Percentiles rank a stretch among this genome's conserved stretches.
phyloP scores from a whole-genome alignment of 129 eudicot species.

The Silybum marianum region DNA sequence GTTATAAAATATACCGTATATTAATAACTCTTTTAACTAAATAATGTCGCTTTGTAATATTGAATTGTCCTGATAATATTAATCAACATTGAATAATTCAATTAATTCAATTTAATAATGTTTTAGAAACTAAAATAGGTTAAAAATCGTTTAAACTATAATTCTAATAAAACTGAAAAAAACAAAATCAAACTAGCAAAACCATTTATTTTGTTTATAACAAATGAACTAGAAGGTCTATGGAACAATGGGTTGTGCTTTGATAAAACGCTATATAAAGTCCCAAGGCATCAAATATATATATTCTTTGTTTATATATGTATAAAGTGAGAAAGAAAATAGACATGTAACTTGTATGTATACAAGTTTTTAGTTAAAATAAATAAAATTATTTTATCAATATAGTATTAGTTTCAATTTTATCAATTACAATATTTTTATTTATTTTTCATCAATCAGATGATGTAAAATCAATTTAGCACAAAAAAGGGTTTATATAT shows the following conservation, averaged over 20 bases:
- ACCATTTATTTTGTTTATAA: not conserved
- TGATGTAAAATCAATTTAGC: not conserved
- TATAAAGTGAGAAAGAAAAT: not conserved
- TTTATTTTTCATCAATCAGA: not conserved
- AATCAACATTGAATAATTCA: not conserved
- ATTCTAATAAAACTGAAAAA: not conserved
- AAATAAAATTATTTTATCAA: too few relatives aligned
- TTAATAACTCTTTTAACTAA: not conserved
- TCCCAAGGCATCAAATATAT: conserved; percentile 2
- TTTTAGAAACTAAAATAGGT: not conserved
- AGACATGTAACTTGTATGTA: not conserved
- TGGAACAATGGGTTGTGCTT: conserved; percentile 23
- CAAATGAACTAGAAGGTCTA: not conserved
- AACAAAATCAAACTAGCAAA: not conserved
- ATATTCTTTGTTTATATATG: not conserved
- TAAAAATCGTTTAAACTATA: not conserved
- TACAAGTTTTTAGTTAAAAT: too few relatives aligned
- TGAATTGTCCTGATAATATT: not conserved
- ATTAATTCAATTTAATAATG: not conserved
- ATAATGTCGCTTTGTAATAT: not conserved
- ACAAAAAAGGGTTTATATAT: too few relatives aligned
- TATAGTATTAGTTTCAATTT: not conserved
- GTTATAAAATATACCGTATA: not conserved
- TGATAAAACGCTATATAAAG: conserved; percentile 15
- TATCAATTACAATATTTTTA: not conserved